Conservation (phyloP, 768 basidiomycete species). For the Kondoa malvinella region DNA sequence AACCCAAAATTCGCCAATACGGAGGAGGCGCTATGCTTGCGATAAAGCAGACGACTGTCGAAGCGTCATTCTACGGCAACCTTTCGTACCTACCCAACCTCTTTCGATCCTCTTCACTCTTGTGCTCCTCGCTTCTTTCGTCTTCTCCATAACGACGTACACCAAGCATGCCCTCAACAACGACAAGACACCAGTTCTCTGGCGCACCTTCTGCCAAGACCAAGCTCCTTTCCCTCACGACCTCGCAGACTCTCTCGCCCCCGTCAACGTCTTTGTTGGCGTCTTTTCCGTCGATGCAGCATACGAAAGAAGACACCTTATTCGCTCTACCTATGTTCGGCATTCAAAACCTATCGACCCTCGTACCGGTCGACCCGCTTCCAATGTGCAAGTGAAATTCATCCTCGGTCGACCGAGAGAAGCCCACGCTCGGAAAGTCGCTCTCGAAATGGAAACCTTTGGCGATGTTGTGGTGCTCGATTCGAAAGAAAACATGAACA, state of each 20-base stretch:
- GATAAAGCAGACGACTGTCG: background rate
- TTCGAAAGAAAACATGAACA: conserved; percentile 79
- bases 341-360: conserved; percentile 54
- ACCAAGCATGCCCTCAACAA: conserved; percentile 87
- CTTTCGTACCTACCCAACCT: conserved; percentile 26
- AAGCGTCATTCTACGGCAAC: conserved; percentile 21
- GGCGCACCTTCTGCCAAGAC: conserved; percentile 74
- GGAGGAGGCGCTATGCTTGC: background rate
- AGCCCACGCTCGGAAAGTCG: conserved; percentile 60
- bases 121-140: conserved; percentile 61
- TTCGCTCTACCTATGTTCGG: conserved; percentile 75
- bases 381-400: conserved; percentile 65
- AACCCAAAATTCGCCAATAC: no score
- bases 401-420: conserved; percentile 68
- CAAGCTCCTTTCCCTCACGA: conserved; percentile 50
- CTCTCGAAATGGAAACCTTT: conserved; percentile 75
- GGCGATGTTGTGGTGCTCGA: conserved; percentile 52
- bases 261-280: conserved; percentile 71
- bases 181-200: conserved; percentile 84
- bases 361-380: conserved; percentile 51
- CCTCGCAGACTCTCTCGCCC: conserved; percentile 54
- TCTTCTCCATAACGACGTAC: conserved; percentile 63
- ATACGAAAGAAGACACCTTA: conserved; percentile 66
- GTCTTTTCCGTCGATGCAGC: conserved; percentile 77
- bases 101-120: conserved; percentile 41